These are phyloP conservation scores for Reutealis trisperma DNA, from an alignment of 345 rosid genomes.

Conservation along the genomic window DNA sequence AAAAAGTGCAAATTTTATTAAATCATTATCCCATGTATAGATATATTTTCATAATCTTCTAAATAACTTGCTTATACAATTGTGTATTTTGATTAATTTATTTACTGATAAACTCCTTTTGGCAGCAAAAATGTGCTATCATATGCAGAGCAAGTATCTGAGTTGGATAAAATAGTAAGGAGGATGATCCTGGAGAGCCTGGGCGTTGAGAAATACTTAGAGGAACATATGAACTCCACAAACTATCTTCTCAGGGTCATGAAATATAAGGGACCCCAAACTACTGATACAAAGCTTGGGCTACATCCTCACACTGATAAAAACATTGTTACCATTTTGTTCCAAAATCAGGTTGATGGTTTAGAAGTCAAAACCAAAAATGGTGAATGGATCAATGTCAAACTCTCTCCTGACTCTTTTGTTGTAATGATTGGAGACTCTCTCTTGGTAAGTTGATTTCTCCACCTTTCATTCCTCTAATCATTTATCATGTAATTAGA, in stretches of 20 bases:
- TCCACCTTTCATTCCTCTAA: not conserved
- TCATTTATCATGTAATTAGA: too few species aligned
- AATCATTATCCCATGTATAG: not conserved
- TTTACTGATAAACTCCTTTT: not conserved
- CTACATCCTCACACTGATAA: slow-evolving; percentile 39
- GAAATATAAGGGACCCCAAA: slow-evolving; percentile 32
- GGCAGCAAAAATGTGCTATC: slow-evolving; percentile 25
- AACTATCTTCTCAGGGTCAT: slow-evolving; percentile 35
- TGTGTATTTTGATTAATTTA: too few species aligned
- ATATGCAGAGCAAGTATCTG: slow-evolving; percentile 26
- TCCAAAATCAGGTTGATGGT: slow-evolving; percentile 44
- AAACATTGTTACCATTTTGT: slow-evolving; percentile 40
- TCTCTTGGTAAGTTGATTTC: not conserved
- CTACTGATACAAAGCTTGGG: slow-evolving; percentile 24
- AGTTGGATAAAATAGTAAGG: slow-evolving; percentile 32
- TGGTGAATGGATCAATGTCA: slow-evolving; percentile 17
- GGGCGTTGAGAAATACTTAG: slow-evolving; percentile 36
- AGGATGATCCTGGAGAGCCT: slow-evolving; percentile 39
- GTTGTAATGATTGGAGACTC: slow-evolving; percentile 22
- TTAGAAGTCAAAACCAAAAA: slow-evolving; percentile 39
- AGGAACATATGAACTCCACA: slow-evolving; percentile 28
- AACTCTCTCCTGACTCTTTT: slow-evolving; percentile 18
- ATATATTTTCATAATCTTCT: too few species aligned
- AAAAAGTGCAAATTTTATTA: too few species aligned
- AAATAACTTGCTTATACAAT: not conserved